Percentiles rank a stretch among this genome's conserved stretches.
These are phyloP conservation scores for Lasiodiplodia sp. DNA, from an alignment of 2,329 filamentous ascomycete genomes.

Conservation along the genomic window DNA sequence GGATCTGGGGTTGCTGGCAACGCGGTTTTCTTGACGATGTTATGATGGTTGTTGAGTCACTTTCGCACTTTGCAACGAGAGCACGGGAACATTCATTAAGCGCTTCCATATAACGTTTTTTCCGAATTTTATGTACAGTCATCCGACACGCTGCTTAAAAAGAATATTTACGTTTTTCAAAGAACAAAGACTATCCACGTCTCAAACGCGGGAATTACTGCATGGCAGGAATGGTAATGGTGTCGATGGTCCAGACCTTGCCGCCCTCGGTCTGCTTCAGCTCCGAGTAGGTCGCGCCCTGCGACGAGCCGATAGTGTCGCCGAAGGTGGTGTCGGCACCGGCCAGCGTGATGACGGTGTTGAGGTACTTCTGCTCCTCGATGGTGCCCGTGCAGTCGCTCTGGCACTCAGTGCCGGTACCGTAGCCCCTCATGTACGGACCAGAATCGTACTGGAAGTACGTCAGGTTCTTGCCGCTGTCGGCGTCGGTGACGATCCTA, in stretches of 20 bases:
- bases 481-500: conserved; percentile 45
- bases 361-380: conserved; percentile 48
- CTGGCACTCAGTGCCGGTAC: conserved; percentile 54
- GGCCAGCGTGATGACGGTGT: conserved; percentile 50
- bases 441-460: conserved; percentile 47
- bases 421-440: conserved; percentile 47
- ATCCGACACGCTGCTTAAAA: too few relatives aligned
- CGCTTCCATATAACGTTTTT: too few relatives aligned
- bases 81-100: too few relatives aligned
- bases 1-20: too few relatives aligned
- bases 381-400: conserved; percentile 48
- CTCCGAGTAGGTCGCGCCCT: conserved; percentile 13
- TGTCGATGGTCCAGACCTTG: conserved; percentile 23
- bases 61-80: too few relatives aligned
- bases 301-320: conserved; percentile 10
- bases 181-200: too few relatives aligned
- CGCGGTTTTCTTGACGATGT: too few relatives aligned
- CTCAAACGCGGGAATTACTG: background rate
- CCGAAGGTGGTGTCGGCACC: conserved; percentile 42
- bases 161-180: too few relatives aligned
- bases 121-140: too few relatives aligned
- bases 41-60: too few relatives aligned
- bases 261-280: conserved; percentile 8
- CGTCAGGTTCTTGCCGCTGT: conserved; percentile 46
- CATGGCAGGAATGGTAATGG: conserved; percentile 13